Evolutionary conservation across 345 rosid species (phyloP).

Genomic region (Ceriops tagal): DNA sequence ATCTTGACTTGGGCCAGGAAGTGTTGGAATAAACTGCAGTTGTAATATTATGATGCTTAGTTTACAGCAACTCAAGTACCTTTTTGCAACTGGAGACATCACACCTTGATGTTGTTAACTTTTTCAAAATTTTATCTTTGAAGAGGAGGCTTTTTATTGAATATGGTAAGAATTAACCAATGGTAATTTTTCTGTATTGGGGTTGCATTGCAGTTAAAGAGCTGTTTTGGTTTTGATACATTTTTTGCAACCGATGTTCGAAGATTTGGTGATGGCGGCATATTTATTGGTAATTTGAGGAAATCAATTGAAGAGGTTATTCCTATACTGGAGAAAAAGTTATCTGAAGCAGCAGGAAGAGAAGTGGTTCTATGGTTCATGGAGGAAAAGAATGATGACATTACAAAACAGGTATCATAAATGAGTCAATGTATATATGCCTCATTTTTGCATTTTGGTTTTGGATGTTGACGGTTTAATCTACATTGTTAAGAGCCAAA

Average conservation of each 20-base stretch:
- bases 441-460: background rate
- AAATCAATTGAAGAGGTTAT: slow-evolving; percentile 76
- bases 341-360: slow-evolving; percentile 79
- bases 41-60: too few relatives aligned
- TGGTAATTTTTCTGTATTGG: slow-evolving; percentile 1
- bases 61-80: too few relatives aligned
- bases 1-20: too few relatives aligned
- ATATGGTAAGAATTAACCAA: background rate
- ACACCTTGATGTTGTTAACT: background rate
- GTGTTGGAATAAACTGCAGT: too few relatives aligned
- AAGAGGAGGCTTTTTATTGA: background rate
- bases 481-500: too few relatives aligned
- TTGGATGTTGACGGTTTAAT: too few relatives aligned
- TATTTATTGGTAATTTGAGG: slow-evolving; percentile 78
- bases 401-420: slow-evolving; percentile 69
- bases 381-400: slow-evolving; percentile 81
- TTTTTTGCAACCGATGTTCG: slow-evolving; percentile 89
- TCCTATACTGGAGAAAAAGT: slow-evolving; percentile 73
- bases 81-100: background rate
- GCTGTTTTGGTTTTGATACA: slow-evolving; percentile 83
- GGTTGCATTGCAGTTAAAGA: slow-evolving; percentile 56
- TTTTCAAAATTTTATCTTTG: background rate
- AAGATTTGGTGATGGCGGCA: slow-evolving; percentile 95
- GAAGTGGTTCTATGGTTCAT: slow-evolving; percentile 90
- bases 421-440: background rate